A percentile compares a stretch with the other conserved stretches of the same genome.
Conservation (phyloP, 139 green algal species). For the Dunaliella sp. region DNA sequence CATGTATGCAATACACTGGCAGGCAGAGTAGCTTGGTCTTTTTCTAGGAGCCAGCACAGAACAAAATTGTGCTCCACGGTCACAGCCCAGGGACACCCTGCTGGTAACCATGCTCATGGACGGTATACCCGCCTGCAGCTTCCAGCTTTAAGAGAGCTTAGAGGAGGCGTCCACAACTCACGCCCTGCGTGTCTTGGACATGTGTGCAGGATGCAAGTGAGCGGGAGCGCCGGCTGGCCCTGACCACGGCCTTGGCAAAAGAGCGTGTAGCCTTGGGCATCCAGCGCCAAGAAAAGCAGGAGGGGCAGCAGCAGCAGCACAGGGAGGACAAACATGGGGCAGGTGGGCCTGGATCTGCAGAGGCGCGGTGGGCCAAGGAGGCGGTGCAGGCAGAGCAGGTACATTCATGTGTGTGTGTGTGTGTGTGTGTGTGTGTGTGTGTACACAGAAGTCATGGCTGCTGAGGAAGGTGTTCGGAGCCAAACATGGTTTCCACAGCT, state of each 20-base stretch:
- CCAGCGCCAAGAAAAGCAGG: background rate
- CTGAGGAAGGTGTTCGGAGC: too few species aligned
- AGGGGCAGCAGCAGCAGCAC: background rate
- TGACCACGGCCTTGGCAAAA: conserved; percentile 4
- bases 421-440: background rate
- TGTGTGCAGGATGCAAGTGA: conserved; percentile 2
- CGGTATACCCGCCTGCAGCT: background rate
- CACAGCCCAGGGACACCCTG: too few species aligned
- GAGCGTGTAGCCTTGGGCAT: conserved; percentile 1
- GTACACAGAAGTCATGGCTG: too few species aligned
- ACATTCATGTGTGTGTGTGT: background rate
- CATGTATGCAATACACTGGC: too few species aligned
- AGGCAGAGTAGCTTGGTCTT: background rate
- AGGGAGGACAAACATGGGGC: background rate
- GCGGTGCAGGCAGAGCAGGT: background rate
- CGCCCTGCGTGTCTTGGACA: background rate
- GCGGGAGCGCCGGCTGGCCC: conserved; percentile 1
- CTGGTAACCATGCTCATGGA: background rate
- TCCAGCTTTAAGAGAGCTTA: background rate
- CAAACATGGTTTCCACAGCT: too few species aligned
- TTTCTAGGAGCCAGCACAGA: background rate
- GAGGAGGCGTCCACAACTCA: background rate
- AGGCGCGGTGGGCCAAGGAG: background rate
- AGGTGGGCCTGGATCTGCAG: background rate
- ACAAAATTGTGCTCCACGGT: too few species aligned